Percentiles rank a stretch among this genome's conserved stretches.
Evolutionary conservation across 177 flowering plant species (phyloP).

Genomic region (Vitis hybrid): DNA sequence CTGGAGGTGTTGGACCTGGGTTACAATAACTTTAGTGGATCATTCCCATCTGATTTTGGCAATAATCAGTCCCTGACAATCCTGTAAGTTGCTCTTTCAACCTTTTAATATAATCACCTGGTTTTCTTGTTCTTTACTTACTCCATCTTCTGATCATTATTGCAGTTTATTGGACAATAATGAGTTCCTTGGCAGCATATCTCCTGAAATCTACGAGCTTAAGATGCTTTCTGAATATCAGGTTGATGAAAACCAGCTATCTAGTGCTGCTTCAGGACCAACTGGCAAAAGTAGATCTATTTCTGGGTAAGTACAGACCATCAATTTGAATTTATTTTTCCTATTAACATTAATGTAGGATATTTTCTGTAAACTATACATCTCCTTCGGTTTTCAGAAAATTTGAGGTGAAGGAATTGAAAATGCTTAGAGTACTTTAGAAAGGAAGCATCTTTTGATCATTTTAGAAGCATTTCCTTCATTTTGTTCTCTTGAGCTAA

Average conservation of each 20-base stretch:
- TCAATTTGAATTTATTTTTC: slow-evolving; percentile 1
- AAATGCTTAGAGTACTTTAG: too few relatives aligned
- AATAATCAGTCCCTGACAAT: slow-evolving; percentile 37
- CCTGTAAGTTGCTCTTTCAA: slow-evolving; percentile 40
- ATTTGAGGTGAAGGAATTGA: too few relatives aligned
- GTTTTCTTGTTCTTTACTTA: background rate
- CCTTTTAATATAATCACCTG: background rate
- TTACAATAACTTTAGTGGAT: slow-evolving; percentile 58
- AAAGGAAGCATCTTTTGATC: too few relatives aligned
- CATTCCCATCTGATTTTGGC: slow-evolving; percentile 50
- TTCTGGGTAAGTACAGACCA: slow-evolving; percentile 31
- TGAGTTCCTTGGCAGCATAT: slow-evolving; percentile 26
- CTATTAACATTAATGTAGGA: background rate
- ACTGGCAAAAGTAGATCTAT: slow-evolving; percentile 21
- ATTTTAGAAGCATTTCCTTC: too few relatives aligned
- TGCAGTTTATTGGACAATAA: slow-evolving; percentile 64
- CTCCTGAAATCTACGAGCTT: slow-evolving; percentile 34
- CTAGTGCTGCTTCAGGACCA: slow-evolving; percentile 23
- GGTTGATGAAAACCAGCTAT: slow-evolving; percentile 33
- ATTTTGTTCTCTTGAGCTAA: too few relatives aligned
- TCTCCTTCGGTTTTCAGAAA: too few relatives aligned
- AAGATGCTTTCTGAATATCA: slow-evolving; percentile 41
- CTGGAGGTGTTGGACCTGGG: slow-evolving; percentile 67
- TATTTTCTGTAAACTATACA: background rate
- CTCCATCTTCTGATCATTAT: slow-evolving; percentile 8